Conservation (phyloP, 768 basidiomycete genomes). For the Boletales sp. region DNA sequence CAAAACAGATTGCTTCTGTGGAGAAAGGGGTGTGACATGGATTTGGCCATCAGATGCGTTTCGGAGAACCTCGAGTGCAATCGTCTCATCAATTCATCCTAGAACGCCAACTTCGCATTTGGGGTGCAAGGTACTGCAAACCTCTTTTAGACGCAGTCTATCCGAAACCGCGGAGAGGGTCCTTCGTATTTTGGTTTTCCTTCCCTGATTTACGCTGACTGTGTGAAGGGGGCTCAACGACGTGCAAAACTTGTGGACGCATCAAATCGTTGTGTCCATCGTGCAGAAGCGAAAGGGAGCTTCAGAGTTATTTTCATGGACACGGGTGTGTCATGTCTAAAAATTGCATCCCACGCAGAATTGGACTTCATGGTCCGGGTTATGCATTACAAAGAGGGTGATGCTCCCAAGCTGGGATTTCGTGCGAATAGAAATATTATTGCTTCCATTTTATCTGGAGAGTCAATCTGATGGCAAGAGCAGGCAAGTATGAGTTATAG, state of each 20-base stretch:
- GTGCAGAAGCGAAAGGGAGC: not conserved
- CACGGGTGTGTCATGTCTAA: not conserved
- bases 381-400: not conserved
- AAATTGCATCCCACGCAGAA: not conserved
- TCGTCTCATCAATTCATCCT: not conserved
- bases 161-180: not conserved
- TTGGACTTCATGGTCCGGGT: not conserved
- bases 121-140: not conserved
- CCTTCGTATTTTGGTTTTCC: not conserved
- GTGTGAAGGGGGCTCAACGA: not conserved
- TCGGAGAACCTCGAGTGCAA: not conserved
- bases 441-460: not conserved
- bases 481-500: not conserved
- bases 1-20: not conserved
- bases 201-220: not conserved
- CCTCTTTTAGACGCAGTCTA: too few relatives aligned
- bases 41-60: not conserved
- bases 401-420: not conserved
- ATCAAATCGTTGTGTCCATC: not conserved
- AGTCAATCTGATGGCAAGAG: slow-evolving; percentile 1
- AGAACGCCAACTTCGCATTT: not conserved
- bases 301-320: not conserved
- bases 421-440: not conserved
- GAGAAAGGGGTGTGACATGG: not conserved
- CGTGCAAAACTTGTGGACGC: too few relatives aligned